Percentiles rank a stretch among this genome's conserved stretches.
phyloP scores from a whole-genome alignment of 495 filamentous ascomycete genomes.

The Annulohypoxylon stygium region DNA sequence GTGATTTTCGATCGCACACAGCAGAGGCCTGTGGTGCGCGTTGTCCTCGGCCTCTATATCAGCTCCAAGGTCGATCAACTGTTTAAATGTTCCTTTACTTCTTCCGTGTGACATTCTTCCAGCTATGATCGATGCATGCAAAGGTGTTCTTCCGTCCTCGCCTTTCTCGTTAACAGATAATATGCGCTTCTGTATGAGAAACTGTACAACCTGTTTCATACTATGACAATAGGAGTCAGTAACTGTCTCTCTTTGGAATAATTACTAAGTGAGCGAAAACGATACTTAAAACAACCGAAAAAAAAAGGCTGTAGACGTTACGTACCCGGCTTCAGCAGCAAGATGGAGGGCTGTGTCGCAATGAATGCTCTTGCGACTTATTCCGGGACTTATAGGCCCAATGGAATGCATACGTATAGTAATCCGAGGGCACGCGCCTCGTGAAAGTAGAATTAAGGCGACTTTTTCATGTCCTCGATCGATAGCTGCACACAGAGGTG shows the following conservation, averaged over 20 bases:
- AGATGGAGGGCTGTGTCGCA: conserved; percentile 9
- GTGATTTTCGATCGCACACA: not conserved
- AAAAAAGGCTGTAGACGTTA: too few relatives aligned
- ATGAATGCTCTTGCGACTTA: too few relatives aligned
- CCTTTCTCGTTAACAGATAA: not conserved
- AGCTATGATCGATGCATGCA: not conserved
- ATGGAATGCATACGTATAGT: too few relatives aligned
- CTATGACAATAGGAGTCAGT: too few relatives aligned
- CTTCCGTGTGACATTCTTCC: not conserved
- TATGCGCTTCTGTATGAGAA: not conserved
- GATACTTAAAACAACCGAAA: too few relatives aligned
- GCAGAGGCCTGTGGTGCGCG: not conserved
- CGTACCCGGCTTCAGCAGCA: not conserved
- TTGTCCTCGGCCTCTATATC: not conserved
- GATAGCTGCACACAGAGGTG: too few relatives aligned
- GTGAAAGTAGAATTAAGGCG: conserved; percentile 9
- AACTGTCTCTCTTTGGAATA: too few relatives aligned
- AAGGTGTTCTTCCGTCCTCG: not conserved
- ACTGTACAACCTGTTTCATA: conserved; percentile 4
- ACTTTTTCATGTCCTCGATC: not conserved
- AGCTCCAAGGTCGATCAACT: conserved; percentile 24
- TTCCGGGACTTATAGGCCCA: too few relatives aligned
- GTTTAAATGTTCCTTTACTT: too few relatives aligned
- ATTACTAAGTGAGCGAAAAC: too few relatives aligned
- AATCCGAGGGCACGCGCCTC: not conserved